Conservation (phyloP, 768 basidiomycete genomes). For the Suillus luteus region DNA sequence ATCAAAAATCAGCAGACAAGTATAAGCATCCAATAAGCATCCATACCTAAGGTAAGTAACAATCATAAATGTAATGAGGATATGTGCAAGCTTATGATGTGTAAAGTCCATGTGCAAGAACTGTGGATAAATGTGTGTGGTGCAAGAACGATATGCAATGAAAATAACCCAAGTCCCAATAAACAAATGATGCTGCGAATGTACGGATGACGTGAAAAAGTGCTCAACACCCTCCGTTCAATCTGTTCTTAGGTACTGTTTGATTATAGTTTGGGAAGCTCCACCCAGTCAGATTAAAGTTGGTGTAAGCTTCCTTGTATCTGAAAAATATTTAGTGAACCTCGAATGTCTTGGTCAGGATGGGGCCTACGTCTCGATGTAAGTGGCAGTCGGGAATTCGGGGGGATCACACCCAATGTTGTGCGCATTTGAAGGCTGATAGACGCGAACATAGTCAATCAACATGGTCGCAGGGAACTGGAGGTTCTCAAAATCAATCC, state of each 20-base stretch:
- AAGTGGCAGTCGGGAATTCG: slow-evolving; percentile 70
- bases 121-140: background rate
- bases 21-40: background rate
- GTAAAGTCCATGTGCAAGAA: slow-evolving; percentile 1
- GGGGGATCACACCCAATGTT: slow-evolving; percentile 72
- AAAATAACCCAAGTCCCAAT: slow-evolving; percentile 1
- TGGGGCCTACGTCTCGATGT: slow-evolving; percentile 67
- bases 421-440: slow-evolving; percentile 49
- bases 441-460: slow-evolving; percentile 84
- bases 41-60: background rate
- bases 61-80: background rate
- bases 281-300: slow-evolving; percentile 49
- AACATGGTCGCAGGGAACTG: slow-evolving; percentile 61
- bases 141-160: slow-evolving; percentile 3
- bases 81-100: background rate
- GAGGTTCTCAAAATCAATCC: slow-evolving; percentile 58
- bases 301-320: slow-evolving; percentile 47
- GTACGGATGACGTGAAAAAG: background rate
- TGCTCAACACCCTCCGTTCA: slow-evolving; percentile 32
- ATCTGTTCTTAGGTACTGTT: slow-evolving; percentile 60
- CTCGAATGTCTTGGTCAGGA: background rate
- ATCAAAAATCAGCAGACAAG: slow-evolving; percentile 28
- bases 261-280: slow-evolving; percentile 43
- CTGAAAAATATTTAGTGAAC: slow-evolving; percentile 18
- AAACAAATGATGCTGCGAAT: background rate